Evolutionary conservation across 192 early-diverging fungal species (phyloP), one percentile per base, ranked within the genome.

Genomic region (Tieghemiomyces parasiticus): DNA sequence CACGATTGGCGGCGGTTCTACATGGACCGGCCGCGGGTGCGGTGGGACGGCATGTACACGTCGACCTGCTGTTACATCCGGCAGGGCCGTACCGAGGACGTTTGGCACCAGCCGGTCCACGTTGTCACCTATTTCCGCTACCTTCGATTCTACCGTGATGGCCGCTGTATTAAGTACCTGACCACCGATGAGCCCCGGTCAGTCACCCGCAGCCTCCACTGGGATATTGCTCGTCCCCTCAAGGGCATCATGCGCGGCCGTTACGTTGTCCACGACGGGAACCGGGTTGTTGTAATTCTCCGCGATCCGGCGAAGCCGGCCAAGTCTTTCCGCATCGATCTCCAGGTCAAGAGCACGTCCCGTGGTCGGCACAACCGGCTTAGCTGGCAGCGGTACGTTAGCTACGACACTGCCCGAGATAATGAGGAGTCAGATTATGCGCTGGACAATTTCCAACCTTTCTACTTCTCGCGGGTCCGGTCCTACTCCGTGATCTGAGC

Each of bases 81-180:
- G 4, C 56, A 48, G 34, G 69, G 69, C 14, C 58, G 60, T 31
- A 62, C 44, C 20, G 61, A 65, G 32, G 35, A 58, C n/a, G 49
- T 35, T 1, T 71, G 46, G 53, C 64, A 71, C 69, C 62, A 65
- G 20, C 69, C 69, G 0, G 62, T 62, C 24, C 65, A 67, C 44
- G 45, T 71, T 9, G 63, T 70, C 20, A 60, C 69, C 25, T 70
- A 70, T 47, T 70, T 51, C 52, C 60, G 69, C 22, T 70, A 66
- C 52, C 16, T 67, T 6, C 69, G 69, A 16, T 70, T 70, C 42
- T 67, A 51, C 58, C 28, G 31, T 4, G 64, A 60, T 20, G 59
- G 59, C 32, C 46, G 61, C 13, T 61, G 61, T 33, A 13, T 60
- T n/a, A 58, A 49, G 31, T 59, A 58, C 65, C 61, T 63, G 22